Conservation (phyloP, 805 yeast species). For the Deakozyma indianensis region DNA sequence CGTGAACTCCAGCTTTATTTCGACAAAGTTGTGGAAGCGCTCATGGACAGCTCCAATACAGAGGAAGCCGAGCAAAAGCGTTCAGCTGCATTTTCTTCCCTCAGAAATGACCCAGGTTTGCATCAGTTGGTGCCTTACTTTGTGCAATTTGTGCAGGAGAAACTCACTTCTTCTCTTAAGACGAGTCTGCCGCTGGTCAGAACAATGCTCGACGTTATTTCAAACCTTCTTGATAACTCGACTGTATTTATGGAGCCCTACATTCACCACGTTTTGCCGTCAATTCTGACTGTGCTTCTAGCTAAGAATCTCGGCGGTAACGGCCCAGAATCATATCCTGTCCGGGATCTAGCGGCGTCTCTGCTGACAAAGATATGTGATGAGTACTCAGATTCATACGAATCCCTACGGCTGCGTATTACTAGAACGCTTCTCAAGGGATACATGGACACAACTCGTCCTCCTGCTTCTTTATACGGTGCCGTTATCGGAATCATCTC, state of each 20-base stretch:
- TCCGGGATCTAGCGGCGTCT: slow-evolving; percentile 81
- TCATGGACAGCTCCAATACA: slow-evolving; percentile 29
- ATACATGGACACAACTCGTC: slow-evolving; percentile 68
- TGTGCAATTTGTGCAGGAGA: slow-evolving; percentile 92
- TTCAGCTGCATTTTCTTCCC: slow-evolving; percentile 70
- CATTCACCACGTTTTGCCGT: slow-evolving; percentile 95
- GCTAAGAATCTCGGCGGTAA: slow-evolving; percentile 75
- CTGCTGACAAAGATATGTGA: slow-evolving; percentile 64
- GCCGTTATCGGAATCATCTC: slow-evolving; percentile 73
- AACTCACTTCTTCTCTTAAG: slow-evolving; percentile 74
- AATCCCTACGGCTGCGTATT: slow-evolving; percentile 82
- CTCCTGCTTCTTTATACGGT: slow-evolving; percentile 86
- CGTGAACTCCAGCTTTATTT: slow-evolving; percentile 89
- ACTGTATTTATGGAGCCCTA: slow-evolving; percentile 88
- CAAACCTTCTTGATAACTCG: slow-evolving; percentile 68
- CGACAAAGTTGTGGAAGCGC: slow-evolving; percentile 74
- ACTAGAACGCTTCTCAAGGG: slow-evolving; percentile 88
- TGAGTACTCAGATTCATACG: slow-evolving; percentile 71
- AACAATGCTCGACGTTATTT: slow-evolving; percentile 79
- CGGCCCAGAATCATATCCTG: slow-evolving; percentile 32
- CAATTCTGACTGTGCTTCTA: slow-evolving; percentile 72
- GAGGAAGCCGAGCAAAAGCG: slow-evolving; percentile 40
- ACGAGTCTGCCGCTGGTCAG: slow-evolving; percentile 47
- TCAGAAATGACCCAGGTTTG: slow-evolving; percentile 85
- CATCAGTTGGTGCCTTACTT: slow-evolving; percentile 95